Conservation (phyloP, 2,329 filamentous ascomycete species). For the Reticulascus tulasneorum region DNA sequence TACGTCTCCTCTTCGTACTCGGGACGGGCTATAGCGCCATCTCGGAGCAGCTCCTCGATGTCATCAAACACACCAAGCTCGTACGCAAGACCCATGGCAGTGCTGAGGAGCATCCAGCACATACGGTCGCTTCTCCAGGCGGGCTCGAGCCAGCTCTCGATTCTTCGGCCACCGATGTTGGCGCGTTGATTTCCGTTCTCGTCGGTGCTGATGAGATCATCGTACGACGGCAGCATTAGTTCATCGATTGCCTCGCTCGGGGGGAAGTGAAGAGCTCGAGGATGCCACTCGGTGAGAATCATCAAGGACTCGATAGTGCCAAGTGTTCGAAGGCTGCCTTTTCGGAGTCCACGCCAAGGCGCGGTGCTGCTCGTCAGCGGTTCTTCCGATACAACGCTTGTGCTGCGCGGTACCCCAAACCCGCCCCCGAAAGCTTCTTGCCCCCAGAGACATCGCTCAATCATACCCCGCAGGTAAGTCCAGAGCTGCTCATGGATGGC, state of each 20-base stretch:
- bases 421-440: slow-evolving; percentile 93
- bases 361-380: slow-evolving; percentile 64
- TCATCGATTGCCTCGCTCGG: slow-evolving; percentile 72
- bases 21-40: slow-evolving; percentile 55
- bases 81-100: slow-evolving; percentile 83
- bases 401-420: slow-evolving; percentile 39
- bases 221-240: slow-evolving; percentile 59
- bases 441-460: slow-evolving; percentile 90
- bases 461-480: slow-evolving; percentile 92
- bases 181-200: slow-evolving; percentile 42
- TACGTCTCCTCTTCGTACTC: slow-evolving; percentile 74
- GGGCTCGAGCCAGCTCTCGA: slow-evolving; percentile 94
- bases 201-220: slow-evolving; percentile 39
- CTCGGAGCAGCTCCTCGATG: slow-evolving; percentile 66
- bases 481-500: slow-evolving; percentile 94
- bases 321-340: slow-evolving; percentile 79
- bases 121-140: slow-evolving; percentile 92
- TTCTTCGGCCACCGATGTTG: slow-evolving; percentile 74
- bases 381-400: slow-evolving; percentile 45
- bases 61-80: slow-evolving; percentile 95
- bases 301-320: slow-evolving; percentile 93
- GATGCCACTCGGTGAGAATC: slow-evolving; percentile 96
- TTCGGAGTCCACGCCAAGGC: slow-evolving; percentile 65
- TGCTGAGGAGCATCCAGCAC: slow-evolving; percentile 97
- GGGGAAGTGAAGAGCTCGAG: slow-evolving; percentile 89